These are phyloP conservation scores for Russula lepida DNA, from an alignment of 768 basidiomycete genomes.

Conservation along the genomic window DNA sequence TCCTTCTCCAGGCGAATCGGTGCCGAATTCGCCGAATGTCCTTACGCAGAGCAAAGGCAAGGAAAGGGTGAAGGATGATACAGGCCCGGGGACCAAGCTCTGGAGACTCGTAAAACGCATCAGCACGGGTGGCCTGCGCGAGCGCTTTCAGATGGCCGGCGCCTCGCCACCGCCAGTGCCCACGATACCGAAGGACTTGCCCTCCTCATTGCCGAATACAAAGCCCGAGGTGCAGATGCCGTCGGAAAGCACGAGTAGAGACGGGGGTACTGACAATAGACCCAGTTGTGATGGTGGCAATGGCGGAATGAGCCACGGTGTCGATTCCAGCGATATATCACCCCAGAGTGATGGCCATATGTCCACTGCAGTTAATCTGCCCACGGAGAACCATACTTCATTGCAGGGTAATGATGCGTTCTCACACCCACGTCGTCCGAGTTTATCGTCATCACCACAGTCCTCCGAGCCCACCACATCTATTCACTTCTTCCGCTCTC, in stretches of 20 bases:
- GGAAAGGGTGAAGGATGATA: slow-evolving; percentile 22
- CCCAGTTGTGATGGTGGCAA: not conserved
- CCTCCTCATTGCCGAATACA: slow-evolving; percentile 7
- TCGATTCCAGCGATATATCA: slow-evolving; percentile 25
- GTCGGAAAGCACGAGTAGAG: not conserved
- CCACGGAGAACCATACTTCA: slow-evolving; percentile 5
- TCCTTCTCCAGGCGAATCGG: not conserved
- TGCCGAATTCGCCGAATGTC: not conserved
- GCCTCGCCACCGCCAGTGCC: slow-evolving; percentile 49
- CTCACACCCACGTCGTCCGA: slow-evolving; percentile 28
- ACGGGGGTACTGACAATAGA: not conserved
- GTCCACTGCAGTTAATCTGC: slow-evolving; percentile 17
- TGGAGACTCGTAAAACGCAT: slow-evolving; percentile 69
- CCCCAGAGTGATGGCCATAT: slow-evolving; percentile 9
- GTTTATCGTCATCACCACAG: slow-evolving; percentile 53
- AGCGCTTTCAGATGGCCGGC: slow-evolving; percentile 34
- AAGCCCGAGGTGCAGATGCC: slow-evolving; percentile 25
- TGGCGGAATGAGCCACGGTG: slow-evolving; percentile 20
- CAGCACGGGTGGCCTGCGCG: slow-evolving; percentile 54
- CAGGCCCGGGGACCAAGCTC: slow-evolving; percentile 34
- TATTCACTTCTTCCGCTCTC: slow-evolving; percentile 41
- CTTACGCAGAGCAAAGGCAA: slow-evolving; percentile 8
- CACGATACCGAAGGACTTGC: slow-evolving; percentile 42
- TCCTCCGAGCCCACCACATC: slow-evolving; percentile 50
- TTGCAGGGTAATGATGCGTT: not conserved